Evolutionary conservation across 1,284 basidiomycete genomes (phyloP).

Genomic region (Porogramme epimiltina): DNA sequence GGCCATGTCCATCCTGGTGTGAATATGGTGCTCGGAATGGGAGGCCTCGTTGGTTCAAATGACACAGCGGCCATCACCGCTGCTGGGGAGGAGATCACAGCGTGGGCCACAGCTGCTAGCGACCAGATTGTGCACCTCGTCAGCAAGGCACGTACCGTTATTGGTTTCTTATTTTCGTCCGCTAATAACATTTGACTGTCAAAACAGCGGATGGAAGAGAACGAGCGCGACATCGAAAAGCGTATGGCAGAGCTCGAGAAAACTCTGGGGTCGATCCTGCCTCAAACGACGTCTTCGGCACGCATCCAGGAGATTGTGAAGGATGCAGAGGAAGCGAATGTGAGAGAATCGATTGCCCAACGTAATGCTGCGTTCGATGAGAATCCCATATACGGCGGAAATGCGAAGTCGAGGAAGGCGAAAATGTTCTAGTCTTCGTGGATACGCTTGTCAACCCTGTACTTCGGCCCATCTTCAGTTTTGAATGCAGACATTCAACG

Average conservation of each 20-base stretch:
- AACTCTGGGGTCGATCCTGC: slow-evolving; percentile 6
- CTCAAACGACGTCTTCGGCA: neutral
- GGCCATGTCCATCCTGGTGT: slow-evolving; percentile 11
- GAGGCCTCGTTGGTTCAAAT: slow-evolving; percentile 6
- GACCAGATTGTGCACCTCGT: slow-evolving; percentile 5
- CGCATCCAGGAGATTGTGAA: slow-evolving; percentile 6
- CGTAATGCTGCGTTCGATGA: neutral
- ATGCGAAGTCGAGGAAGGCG: neutral
- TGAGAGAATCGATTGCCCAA: neutral
- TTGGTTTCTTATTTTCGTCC: neutral
- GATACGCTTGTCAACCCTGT: no score
- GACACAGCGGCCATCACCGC: neutral
- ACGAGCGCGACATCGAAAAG: slow-evolving; percentile 7
- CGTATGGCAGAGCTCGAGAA: slow-evolving; percentile 5
- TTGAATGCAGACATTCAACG: no score
- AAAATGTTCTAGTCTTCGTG: neutral
- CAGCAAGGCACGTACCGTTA: neutral
- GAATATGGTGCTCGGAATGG: slow-evolving; percentile 15
- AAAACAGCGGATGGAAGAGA: slow-evolving; percentile 5
- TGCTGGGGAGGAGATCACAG: slow-evolving; percentile 5
- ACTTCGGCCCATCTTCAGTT: no score
- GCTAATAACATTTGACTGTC: neutral
- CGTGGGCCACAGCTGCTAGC: slow-evolving; percentile 11
- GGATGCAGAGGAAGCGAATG: slow-evolving; percentile 2
- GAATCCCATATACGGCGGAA: slow-evolving; percentile 5